phyloP scores from a whole-genome alignment of 2,329 filamentous ascomycete species.

The Hymenoscyphus repandus region DNA sequence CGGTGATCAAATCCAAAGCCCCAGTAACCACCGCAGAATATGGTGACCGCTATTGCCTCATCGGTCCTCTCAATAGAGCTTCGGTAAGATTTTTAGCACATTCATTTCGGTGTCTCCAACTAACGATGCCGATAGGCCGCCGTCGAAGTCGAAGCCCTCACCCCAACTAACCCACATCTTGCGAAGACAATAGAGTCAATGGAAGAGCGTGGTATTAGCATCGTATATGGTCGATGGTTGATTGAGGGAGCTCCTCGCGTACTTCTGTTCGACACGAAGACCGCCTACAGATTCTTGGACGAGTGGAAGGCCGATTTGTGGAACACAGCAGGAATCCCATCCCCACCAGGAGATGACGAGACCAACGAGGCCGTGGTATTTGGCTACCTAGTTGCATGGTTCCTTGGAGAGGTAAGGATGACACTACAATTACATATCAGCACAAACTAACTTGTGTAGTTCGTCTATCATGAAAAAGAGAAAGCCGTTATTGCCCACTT shows the following conservation, averaged over 20 bases:
- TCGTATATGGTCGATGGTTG: slow-evolving; percentile 92
- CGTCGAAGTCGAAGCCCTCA: slow-evolving; percentile 94
- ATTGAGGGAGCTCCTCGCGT: slow-evolving; percentile 95
- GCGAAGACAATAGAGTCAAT: slow-evolving; percentile 83
- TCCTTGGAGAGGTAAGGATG: slow-evolving; percentile 78
- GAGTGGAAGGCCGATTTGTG: slow-evolving; percentile 98
- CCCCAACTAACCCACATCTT: slow-evolving; percentile 75
- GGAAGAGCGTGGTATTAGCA: slow-evolving; percentile 83
- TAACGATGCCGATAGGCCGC: slow-evolving; percentile 58
- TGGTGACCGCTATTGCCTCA: slow-evolving; percentile 93
- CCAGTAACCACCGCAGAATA: slow-evolving; percentile 97
- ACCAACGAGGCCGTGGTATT: slow-evolving; percentile 98
- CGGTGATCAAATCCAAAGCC: slow-evolving; percentile 97
- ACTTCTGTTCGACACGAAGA: slow-evolving; percentile 89
- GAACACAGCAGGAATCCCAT: slow-evolving; percentile 90
- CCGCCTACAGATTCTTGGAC: slow-evolving; percentile 82
- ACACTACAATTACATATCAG: neutral
- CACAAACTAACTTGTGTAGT: slow-evolving; percentile 48
- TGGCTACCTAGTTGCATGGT: slow-evolving; percentile 96
- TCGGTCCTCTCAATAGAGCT: slow-evolving; percentile 86
- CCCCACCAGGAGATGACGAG: slow-evolving; percentile 84
- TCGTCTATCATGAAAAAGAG: slow-evolving; percentile 86
- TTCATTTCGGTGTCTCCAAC: no score
- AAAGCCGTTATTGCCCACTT: slow-evolving; percentile 95
- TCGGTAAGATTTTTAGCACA: slow-evolving; percentile 57